A percentile compares a stretch with the other conserved stretches of the same genome.
These are phyloP conservation scores for Aechmea fasciata DNA, from an alignment of 176 grass and related monocot genomes.

Conservation along the genomic window DNA sequence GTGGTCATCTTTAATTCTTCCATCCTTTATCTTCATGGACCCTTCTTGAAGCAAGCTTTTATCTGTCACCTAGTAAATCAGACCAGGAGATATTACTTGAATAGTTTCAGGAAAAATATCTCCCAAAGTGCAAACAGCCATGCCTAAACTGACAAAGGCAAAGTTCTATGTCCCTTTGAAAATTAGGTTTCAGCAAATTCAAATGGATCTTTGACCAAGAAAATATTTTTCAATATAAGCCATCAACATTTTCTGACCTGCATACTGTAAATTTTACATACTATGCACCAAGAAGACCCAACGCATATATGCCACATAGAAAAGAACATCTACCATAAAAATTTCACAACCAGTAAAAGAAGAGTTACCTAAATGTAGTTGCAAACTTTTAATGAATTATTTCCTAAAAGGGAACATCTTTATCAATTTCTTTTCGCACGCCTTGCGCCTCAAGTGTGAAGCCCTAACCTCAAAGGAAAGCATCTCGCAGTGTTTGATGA, in stretches of 20 bases:
- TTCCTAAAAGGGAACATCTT: too few relatives aligned
- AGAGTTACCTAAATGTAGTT: background rate
- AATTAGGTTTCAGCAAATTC: background rate
- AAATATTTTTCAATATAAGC: background rate
- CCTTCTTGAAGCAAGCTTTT: conserved; percentile 65
- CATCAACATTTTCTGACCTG: too few relatives aligned
- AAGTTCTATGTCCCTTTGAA: background rate
- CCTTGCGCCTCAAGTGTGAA: too few relatives aligned
- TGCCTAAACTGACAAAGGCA: background rate
- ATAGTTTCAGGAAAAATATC: background rate
- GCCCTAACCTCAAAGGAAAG: too few relatives aligned
- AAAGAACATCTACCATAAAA: background rate
- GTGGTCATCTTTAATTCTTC: conserved; percentile 76
- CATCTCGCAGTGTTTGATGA: too few relatives aligned
- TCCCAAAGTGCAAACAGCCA: conserved; percentile 12
- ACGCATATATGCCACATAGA: background rate
- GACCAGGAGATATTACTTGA: conserved; percentile 5
- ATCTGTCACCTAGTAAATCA: conserved; percentile 71
- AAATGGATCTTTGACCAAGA: background rate
- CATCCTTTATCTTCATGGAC: conserved; percentile 41
- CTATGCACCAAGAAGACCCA: background rate
- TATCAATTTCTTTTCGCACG: too few relatives aligned
- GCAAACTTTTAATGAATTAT: background rate
- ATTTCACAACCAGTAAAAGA: background rate
- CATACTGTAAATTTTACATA: background rate